phyloP scores from a whole-genome alignment of 192 early-diverging fungal genomes.

The Irineochytrium annulatum region DNA sequence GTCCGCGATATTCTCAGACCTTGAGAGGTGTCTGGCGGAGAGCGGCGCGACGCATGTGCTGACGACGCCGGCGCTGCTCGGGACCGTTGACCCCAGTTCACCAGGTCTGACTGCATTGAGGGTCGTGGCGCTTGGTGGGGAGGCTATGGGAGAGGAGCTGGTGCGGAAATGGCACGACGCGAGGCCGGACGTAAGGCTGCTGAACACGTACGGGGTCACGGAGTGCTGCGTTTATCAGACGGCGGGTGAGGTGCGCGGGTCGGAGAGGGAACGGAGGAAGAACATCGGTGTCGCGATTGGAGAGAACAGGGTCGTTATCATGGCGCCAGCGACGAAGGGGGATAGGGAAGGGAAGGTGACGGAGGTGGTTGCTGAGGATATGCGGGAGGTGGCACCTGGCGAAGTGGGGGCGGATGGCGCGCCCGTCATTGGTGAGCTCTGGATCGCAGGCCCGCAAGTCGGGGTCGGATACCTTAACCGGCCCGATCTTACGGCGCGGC shows the following conservation, averaged over 20 bases:
- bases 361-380: background rate
- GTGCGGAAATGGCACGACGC: slow-evolving; percentile 16
- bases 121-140: slow-evolving; percentile 35
- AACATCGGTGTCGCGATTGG: slow-evolving; percentile 24
- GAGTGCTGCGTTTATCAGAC: slow-evolving; percentile 41
- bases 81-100: slow-evolving; percentile 16
- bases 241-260: background rate
- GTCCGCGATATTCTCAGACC: background rate
- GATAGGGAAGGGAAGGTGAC: background rate
- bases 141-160: slow-evolving; percentile 22
- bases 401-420: background rate
- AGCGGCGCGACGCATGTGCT: slow-evolving; percentile 25
- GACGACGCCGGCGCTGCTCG: slow-evolving; percentile 33
- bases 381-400: slow-evolving; percentile 5
- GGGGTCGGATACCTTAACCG: slow-evolving; percentile 25
- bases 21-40: slow-evolving; percentile 12
- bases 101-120: slow-evolving; percentile 9
- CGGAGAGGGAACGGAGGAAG: slow-evolving; percentile 5
- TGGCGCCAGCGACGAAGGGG: slow-evolving; percentile 9
- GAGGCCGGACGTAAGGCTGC: slow-evolving; percentile 15
- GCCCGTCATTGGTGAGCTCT: slow-evolving; percentile 19
- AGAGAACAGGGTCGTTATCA: slow-evolving; percentile 18
- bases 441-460: slow-evolving; percentile 24
- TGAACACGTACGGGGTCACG: slow-evolving; percentile 43
- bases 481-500: slow-evolving; percentile 1